Base-by-base conservation (phyloP, 1,284 basidiomycete species). In the Trametes hirsuta region DNA sequence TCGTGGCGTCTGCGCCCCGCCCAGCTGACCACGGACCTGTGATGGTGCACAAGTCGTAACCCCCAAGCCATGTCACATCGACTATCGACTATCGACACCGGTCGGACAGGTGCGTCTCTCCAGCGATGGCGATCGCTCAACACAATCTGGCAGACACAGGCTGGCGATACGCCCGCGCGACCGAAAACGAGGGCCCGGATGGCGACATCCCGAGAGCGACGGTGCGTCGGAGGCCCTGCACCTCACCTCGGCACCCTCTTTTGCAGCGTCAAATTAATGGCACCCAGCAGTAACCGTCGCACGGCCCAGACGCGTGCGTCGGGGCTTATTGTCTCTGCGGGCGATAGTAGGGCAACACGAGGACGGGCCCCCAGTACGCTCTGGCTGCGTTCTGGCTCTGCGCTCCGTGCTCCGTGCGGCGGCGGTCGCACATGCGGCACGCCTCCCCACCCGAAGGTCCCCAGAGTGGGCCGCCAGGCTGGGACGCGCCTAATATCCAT, bases 51-150 rank as follows among this genome's bases (percentile, higher is more conserved):
- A 22, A 22, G 18, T 1, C 35, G 10, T 44, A 49, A 44, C 10
- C 36, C 12, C 40, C 11, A 41, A 35, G 55, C 42, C 42, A 15
- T 42, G 9, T 47, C 18, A 18, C 18, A 18, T 18, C 18, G 18
- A 18, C 18, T 18, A 18, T 18, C 18, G 18, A 18, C 36, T 21
- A 47, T 15, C 11, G 18, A 15, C 36, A 49, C 49, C 22, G 50
- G 18, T 18, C 18, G 18, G 49, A 21, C 37, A 12, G 22, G 49
- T 47, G 36, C 42, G 34, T 37, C 52, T 46, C 18, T 30, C 41
- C 21, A 34, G 24, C 15, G 24, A 51, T 47, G 18, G 34, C 49
- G 44, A 58, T 58, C 56, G 36, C 49, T 9, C 15, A 58, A 58
- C 56, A 47, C 40, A 30, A 51, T 47, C 56, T 58, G 50, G 40